Evolutionary conservation across 2,329 filamentous ascomycete genomes (phyloP).

Genomic region (Periconia digitata): DNA sequence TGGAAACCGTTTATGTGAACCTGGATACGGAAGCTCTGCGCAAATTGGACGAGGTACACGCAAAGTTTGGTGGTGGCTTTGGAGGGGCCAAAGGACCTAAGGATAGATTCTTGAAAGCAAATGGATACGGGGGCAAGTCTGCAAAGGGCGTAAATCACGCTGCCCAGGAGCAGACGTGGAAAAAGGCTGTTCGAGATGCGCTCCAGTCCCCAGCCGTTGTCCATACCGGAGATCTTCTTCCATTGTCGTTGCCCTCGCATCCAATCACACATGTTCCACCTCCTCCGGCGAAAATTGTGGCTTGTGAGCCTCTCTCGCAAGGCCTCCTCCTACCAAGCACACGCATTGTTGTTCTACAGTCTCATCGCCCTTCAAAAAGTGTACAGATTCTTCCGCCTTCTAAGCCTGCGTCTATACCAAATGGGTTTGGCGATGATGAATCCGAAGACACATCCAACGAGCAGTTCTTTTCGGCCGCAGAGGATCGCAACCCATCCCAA

Average conservation of each 20-base stretch:
- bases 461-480: conserved; percentile 88
- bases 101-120: conserved; percentile 37
- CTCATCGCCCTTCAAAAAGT: conserved; percentile 57
- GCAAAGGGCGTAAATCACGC: conserved; percentile 17
- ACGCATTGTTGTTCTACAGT: conserved; percentile 77
- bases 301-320: conserved; percentile 94
- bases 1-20: conserved; percentile 86
- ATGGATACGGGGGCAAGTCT: conserved; percentile 35
- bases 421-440: conserved; percentile 65
- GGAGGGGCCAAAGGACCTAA: conserved; percentile 33
- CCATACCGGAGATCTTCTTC: conserved; percentile 80
- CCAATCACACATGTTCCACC: conserved; percentile 83
- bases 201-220: conserved; percentile 73
- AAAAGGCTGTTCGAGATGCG: conserved; percentile 65
- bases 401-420: conserved; percentile 57
- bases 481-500: conserved; percentile 59
- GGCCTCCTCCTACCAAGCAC: conserved; percentile 76
- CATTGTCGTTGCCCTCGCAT: conserved; percentile 74
- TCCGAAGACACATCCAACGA: conserved; percentile 89
- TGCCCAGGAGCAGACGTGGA: conserved; percentile 40
- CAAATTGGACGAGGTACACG: conserved; percentile 79
- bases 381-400: conserved; percentile 43
- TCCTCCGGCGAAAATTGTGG: conserved; percentile 81
- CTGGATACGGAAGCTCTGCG: conserved; percentile 79
- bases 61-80: conserved; percentile 73